Evolutionary conservation across 2,329 filamentous ascomycete species (phyloP).

Genomic region (Cercospora zeae-maydis): DNA sequence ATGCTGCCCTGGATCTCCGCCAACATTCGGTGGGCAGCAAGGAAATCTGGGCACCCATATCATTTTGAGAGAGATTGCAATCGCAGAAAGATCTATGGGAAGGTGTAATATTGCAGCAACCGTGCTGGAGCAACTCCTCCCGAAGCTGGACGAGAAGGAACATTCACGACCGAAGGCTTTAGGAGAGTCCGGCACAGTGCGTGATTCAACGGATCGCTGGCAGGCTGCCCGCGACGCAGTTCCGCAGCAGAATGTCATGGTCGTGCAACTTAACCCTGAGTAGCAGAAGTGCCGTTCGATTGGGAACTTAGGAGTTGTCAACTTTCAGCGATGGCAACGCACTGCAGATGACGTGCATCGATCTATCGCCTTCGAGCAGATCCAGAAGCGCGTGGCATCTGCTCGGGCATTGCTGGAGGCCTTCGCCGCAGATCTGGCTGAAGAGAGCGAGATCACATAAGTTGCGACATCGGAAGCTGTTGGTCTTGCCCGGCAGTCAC

Average conservation of each 20-base stretch:
- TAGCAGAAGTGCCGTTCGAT: background rate
- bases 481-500: constrained; percentile 35
- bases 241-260: background rate
- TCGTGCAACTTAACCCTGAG: background rate
- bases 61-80: background rate
- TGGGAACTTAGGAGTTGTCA: background rate
- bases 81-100: background rate
- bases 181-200: background rate
- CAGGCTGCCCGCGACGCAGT: background rate
- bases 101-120: background rate
- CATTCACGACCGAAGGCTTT: background rate
- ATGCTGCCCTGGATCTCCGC: background rate
- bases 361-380: background rate
- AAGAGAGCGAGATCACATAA: background rate
- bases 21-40: background rate
- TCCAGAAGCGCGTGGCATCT: background rate
- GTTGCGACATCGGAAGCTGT: background rate
- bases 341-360: background rate
- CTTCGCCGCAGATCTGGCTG: background rate
- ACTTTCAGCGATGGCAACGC: background rate
- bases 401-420: background rate
- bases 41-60: background rate
- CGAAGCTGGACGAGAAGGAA: background rate
- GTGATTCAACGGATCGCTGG: background rate
- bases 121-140: background rate